phyloP scores from a whole-genome alignment of 140 eudicot genomes.

The Senecio squalidus region DNA sequence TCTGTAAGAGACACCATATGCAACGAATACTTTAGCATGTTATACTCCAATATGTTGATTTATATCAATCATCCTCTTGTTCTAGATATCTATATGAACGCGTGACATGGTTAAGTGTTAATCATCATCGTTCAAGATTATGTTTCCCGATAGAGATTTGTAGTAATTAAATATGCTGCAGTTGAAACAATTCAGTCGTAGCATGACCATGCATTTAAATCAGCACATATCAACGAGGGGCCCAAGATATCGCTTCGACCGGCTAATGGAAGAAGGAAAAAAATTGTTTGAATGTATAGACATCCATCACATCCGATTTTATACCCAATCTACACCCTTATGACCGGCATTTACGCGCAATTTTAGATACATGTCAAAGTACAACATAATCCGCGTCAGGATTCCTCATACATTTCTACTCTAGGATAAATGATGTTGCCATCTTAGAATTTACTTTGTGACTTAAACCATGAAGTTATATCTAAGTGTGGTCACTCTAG shows the following conservation, averaged over 20 bases:
- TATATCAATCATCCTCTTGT: no score
- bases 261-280: neutral
- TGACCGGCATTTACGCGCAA: neutral
- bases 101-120: no score
- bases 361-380: neutral
- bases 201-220: neutral
- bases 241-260: neutral
- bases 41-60: no score
- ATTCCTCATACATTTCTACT: neutral
- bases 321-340: neutral
- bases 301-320: neutral
- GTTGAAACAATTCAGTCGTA: neutral
- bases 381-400: neutral
- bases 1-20: no score
- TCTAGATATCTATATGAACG: no score
- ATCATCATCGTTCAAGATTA: no score
- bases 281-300: neutral
- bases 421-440: neutral
- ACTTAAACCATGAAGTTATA: neutral
- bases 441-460: neutral
- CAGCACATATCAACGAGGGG: neutral
- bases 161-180: no score
- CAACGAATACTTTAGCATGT: no score
- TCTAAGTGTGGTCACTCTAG: neutral
- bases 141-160: no score